Evolutionary conservation across 2,329 filamentous ascomycete genomes (phyloP).

Genomic region (Neopestalotiopsis sp.): DNA sequence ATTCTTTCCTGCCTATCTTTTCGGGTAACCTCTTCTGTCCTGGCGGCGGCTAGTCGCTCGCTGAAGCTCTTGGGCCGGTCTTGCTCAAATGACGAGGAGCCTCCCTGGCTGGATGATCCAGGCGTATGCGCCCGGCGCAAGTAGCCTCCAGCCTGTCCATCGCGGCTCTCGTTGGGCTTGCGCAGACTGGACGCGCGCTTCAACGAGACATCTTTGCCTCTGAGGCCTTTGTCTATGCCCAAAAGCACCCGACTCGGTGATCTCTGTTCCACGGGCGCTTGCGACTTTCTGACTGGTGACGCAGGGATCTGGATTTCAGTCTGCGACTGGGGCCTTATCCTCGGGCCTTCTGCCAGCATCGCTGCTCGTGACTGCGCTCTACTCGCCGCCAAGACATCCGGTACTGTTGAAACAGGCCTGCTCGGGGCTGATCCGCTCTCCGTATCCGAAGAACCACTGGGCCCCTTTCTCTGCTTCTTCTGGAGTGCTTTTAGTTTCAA

Average conservation of each 20-base stretch:
- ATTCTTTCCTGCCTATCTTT: constrained; percentile 58
- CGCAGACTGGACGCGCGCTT: constrained; percentile 68
- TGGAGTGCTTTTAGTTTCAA: constrained; percentile 88
- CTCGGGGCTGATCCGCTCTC: not conserved
- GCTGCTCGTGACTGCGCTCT: constrained; percentile 28
- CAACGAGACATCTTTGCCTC: constrained; percentile 81
- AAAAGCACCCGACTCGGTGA: constrained; percentile 82
- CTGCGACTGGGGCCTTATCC: constrained; percentile 36
- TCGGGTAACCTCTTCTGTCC: constrained; percentile 57
- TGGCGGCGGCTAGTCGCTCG: constrained; percentile 79
- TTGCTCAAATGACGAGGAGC: constrained; percentile 30
- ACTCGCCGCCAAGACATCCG: constrained; percentile 23
- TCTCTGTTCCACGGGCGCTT: constrained; percentile 57
- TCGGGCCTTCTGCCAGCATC: constrained; percentile 20
- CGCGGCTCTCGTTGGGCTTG: constrained; percentile 34
- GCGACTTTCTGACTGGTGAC: constrained; percentile 69
- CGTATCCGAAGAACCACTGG: constrained; percentile 5
- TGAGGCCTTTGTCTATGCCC: constrained; percentile 88
- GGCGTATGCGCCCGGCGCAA: constrained; percentile 50
- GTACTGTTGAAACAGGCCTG: constrained; percentile 21
- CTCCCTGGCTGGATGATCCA: constrained; percentile 31
- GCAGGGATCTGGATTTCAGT: constrained; percentile 73
- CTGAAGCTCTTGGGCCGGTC: constrained; percentile 70
- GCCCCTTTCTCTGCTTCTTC: constrained; percentile 35
- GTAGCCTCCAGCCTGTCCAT: constrained; percentile 40